A percentile compares a stretch with the other conserved stretches of the same genome.
These are phyloP conservation scores for Prunus davidiana DNA, from an alignment of 306 rosid species.

Conservation along the genomic window DNA sequence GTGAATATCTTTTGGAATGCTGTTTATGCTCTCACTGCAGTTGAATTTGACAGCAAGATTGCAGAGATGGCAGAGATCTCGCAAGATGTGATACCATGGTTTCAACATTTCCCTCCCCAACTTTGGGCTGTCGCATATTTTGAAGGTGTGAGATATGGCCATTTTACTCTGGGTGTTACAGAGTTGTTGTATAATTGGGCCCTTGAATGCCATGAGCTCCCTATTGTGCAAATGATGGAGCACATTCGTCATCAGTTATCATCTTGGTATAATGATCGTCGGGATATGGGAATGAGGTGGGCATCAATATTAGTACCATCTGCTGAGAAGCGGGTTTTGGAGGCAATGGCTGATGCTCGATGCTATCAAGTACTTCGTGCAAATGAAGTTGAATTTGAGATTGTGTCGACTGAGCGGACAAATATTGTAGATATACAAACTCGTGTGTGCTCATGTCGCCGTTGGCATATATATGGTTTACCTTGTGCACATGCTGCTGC, in stretches of 20 bases:
- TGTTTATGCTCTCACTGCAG: conserved; percentile 92
- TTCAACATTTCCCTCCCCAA: conserved; percentile 84
- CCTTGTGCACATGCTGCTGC: conserved; percentile 99
- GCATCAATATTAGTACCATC: conserved; percentile 89
- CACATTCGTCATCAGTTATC: conserved; percentile 72
- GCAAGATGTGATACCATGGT: conserved; percentile 80
- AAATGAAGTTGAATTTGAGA: conserved; percentile 95
- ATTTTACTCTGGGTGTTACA: conserved; percentile 82
- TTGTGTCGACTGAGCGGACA: conserved; percentile 94
- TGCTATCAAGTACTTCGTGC: conserved; percentile 98
- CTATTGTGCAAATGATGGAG: conserved; percentile 97
- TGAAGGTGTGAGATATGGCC: conserved; percentile 93
- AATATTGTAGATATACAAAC: conserved; percentile 88
- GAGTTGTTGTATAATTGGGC: conserved; percentile 97
- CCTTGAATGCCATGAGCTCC: conserved; percentile 96
- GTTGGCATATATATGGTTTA: conserved; percentile 94
- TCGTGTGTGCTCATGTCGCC: conserved; percentile 90
- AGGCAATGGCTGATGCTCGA: conserved; percentile 90
- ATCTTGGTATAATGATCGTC: conserved; percentile 74
- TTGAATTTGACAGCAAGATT: conserved; percentile 87
- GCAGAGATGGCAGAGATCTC: conserved; percentile 88
- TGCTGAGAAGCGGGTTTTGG: conserved; percentile 80
- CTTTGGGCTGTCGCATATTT: conserved; percentile 97
- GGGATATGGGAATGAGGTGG: conserved; percentile 76
- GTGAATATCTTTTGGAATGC: conserved; percentile 98